A percentile compares a stretch with the other conserved stretches of the same genome.
Evolutionary conservation across 257 asterid genomes (phyloP).

Genomic region (Nicotiana otophora): DNA sequence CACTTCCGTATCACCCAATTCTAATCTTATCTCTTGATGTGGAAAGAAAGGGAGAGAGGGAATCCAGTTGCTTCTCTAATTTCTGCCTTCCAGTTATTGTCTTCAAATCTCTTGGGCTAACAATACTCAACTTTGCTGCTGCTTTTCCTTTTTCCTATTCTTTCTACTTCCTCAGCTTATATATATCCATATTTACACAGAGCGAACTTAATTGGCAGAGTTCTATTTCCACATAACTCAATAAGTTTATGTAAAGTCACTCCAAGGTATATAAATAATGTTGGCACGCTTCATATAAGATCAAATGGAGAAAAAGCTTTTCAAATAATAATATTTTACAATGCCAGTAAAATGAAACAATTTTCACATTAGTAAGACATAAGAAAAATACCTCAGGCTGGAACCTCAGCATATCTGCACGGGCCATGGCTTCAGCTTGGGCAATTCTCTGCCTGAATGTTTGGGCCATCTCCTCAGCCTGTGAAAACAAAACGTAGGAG

Average conservation of each 20-base stretch:
- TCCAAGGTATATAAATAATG: neutral
- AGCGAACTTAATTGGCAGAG: neutral
- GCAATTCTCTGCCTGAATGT: conserved; percentile 99
- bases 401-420: conserved; percentile 96
- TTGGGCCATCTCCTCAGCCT: conserved; percentile 99
- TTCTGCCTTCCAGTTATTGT: neutral
- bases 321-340: neutral
- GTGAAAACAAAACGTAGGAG: conserved; percentile 1
- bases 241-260: neutral
- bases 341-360: neutral
- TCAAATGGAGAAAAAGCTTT: neutral
- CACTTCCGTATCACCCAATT: neutral
- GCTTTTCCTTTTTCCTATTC: neutral
- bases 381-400: conserved; percentile 74
- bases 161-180: neutral
- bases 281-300: neutral
- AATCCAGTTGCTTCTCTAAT: neutral
- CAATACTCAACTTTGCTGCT: neutral
- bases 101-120: neutral
- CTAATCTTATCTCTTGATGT: neutral
- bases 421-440: conserved; percentile 99
- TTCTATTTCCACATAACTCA: neutral
- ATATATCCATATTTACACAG: neutral
- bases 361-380: neutral
- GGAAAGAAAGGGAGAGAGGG: neutral